Conservation (phyloP, 805 yeast genomes). For the Schwanniomyces yamadae region DNA sequence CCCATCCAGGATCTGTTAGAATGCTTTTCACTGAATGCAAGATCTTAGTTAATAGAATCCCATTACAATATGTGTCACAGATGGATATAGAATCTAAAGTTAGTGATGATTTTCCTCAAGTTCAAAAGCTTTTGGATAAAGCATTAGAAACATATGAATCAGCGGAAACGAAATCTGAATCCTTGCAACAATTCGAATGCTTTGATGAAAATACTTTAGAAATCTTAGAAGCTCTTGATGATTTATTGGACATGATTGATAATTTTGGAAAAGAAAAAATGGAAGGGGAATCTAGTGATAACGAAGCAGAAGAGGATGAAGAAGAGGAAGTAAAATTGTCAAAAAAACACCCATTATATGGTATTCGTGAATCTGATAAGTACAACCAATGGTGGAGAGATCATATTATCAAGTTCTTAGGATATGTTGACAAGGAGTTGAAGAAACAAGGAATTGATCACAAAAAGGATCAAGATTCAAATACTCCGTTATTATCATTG, state of each 20-base stretch:
- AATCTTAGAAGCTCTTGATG: slow-evolving; percentile 60
- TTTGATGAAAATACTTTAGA: slow-evolving; percentile 47
- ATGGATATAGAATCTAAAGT: slow-evolving; percentile 42
- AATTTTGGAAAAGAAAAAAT: slow-evolving; percentile 57
- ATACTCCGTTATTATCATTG: slow-evolving; percentile 15
- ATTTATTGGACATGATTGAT: slow-evolving; percentile 63
- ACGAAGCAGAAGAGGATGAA: slow-evolving; percentile 26
- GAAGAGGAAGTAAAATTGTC: slow-evolving; percentile 40
- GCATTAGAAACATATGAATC: slow-evolving; percentile 47
- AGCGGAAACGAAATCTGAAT: slow-evolving; percentile 34
- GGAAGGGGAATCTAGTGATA: slow-evolving; percentile 57
- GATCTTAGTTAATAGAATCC: slow-evolving; percentile 56
- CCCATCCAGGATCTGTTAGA: slow-evolving; percentile 45
- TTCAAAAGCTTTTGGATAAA: slow-evolving; percentile 43
- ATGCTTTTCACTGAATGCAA: slow-evolving; percentile 55
- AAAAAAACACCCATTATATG: slow-evolving; percentile 56
- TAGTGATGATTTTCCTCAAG: slow-evolving; percentile 29
- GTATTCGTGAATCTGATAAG: slow-evolving; percentile 36
- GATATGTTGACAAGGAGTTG: slow-evolving; percentile 25
- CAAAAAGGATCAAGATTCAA: slow-evolving; percentile 11
- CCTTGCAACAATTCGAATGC: slow-evolving; percentile 24
- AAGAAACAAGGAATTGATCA: slow-evolving; percentile 3
- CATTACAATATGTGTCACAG: slow-evolving; percentile 54
- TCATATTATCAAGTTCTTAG: slow-evolving; percentile 34
- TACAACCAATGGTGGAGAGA: slow-evolving; percentile 60